A percentile compares a stretch with the other conserved stretches of the same genome.
These are phyloP conservation scores for Venturia effusa DNA, from an alignment of 2,329 filamentous ascomycete species.

Conservation along the genomic window DNA sequence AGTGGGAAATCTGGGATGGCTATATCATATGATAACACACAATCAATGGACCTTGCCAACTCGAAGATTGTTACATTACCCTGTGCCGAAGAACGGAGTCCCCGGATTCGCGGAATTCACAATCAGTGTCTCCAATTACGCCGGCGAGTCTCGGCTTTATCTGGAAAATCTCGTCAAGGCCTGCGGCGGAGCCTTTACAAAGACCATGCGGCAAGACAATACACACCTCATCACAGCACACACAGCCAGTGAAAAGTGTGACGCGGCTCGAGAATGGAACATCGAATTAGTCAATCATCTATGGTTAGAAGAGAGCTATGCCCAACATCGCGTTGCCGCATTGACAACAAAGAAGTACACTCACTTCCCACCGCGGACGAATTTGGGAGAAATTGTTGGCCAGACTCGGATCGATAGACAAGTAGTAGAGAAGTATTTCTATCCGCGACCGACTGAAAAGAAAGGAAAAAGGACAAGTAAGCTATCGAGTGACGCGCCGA, in stretches of 20 bases:
- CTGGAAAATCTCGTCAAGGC: conserved; percentile 84
- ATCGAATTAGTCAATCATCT: conserved; percentile 86
- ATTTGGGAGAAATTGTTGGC: conserved; percentile 85
- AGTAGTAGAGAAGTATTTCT: conserved; percentile 60
- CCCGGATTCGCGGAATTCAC: conserved; percentile 64
- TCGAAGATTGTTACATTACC: conserved; percentile 79
- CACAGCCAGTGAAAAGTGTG: conserved; percentile 81
- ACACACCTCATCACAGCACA: conserved; percentile 92
- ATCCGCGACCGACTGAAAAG: conserved; percentile 22
- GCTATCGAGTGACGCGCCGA: conserved; percentile 15
- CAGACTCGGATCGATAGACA: conserved; percentile 72
- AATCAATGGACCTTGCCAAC: conserved; percentile 83
- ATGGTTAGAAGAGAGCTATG: conserved; percentile 96
- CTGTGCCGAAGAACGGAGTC: conserved; percentile 64
- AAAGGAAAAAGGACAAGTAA: conserved; percentile 15
- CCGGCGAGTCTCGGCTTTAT: conserved; percentile 85
- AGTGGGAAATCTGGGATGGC: conserved; percentile 86
- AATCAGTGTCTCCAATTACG: conserved; percentile 93
- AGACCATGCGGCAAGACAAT: conserved; percentile 90
- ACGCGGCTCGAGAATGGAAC: conserved; percentile 85
- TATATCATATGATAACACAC: conserved; percentile 82
- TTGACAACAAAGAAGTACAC: conserved; percentile 67
- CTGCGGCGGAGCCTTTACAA: conserved; percentile 79
- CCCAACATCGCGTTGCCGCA: conserved; percentile 67
- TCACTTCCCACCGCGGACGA: conserved; percentile 79